Evolutionary conservation across 78 protist genomes (phyloP).

Genomic region (Dictyostelium intermedium): DNA sequence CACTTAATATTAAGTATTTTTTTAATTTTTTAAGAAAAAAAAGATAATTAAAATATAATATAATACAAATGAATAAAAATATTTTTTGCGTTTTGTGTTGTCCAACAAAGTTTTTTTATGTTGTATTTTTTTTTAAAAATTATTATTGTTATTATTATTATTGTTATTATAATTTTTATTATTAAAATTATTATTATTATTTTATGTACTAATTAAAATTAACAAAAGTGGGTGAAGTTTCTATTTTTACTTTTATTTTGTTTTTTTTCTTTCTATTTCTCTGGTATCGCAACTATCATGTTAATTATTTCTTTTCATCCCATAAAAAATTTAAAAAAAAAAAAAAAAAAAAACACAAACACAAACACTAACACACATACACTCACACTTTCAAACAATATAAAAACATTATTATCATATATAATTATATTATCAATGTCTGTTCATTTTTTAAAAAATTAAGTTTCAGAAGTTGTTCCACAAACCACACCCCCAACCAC

Average conservation of each 20-base stretch:
- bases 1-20: neutral
- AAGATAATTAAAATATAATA: neutral
- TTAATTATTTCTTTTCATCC: neutral
- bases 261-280: neutral
- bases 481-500: neutral
- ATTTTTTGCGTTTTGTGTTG: neutral
- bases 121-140: neutral
- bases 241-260: neutral
- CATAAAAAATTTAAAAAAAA: neutral
- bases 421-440: neutral
- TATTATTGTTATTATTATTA: neutral
- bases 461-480: neutral
- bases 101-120: neutral
- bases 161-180: neutral
- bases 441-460: neutral
- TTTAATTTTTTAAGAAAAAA: neutral
- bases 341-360: neutral
- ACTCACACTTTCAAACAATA: neutral
- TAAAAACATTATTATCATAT: neutral
- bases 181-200: neutral
- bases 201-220: neutral
- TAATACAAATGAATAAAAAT: neutral
- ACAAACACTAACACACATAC: neutral
- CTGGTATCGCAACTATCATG: neutral
- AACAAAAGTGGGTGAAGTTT: neutral